phyloP scores from a whole-genome alignment of 2,329 filamentous ascomycete species.

The Capronia epimyces region DNA sequence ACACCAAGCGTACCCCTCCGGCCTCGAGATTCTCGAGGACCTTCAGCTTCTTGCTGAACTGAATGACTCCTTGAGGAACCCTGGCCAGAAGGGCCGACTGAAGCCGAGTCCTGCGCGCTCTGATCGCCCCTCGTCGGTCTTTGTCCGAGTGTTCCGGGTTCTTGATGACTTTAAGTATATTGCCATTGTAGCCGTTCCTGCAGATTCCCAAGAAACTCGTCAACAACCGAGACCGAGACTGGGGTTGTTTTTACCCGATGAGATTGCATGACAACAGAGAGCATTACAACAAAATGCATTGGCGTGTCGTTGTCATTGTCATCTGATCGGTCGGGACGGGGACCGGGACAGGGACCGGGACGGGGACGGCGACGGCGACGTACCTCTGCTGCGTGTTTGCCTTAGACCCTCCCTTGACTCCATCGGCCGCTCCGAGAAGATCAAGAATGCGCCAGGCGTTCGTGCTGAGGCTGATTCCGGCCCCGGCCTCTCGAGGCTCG shows the following conservation, averaged over 20 bases:
- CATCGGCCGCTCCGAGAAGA: slow-evolving; percentile 41
- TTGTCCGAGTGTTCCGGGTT: slow-evolving; percentile 12
- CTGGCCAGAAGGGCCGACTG: slow-evolving; percentile 47
- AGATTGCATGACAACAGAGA: too few species aligned
- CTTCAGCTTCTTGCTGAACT: slow-evolving; percentile 43
- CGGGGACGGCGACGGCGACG: too few species aligned
- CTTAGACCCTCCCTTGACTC: slow-evolving; percentile 34
- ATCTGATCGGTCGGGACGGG: too few species aligned
- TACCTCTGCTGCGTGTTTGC: slow-evolving; percentile 30
- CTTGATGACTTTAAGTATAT: slow-evolving; percentile 25
- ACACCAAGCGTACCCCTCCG: slow-evolving; percentile 38
- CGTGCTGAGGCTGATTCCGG: slow-evolving; percentile 43
- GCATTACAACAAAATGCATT: too few species aligned
- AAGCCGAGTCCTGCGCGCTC: slow-evolving; percentile 37
- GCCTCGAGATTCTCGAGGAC: slow-evolving; percentile 36
- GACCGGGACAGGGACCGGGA: too few species aligned
- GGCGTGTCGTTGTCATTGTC: too few species aligned
- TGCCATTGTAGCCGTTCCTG: slow-evolving; percentile 34
- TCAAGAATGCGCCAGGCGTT: slow-evolving; percentile 47
- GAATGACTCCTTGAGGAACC: slow-evolving; percentile 42
- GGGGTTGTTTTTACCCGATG: too few species aligned
- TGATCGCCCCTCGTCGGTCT: slow-evolving; percentile 25
- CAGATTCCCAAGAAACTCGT: not conserved
- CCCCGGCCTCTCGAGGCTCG: slow-evolving; percentile 43
- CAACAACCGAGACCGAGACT: not conserved